Conservation (phyloP, 2,329 filamentous ascomycete species). For the Fusarium staphyleae region DNA sequence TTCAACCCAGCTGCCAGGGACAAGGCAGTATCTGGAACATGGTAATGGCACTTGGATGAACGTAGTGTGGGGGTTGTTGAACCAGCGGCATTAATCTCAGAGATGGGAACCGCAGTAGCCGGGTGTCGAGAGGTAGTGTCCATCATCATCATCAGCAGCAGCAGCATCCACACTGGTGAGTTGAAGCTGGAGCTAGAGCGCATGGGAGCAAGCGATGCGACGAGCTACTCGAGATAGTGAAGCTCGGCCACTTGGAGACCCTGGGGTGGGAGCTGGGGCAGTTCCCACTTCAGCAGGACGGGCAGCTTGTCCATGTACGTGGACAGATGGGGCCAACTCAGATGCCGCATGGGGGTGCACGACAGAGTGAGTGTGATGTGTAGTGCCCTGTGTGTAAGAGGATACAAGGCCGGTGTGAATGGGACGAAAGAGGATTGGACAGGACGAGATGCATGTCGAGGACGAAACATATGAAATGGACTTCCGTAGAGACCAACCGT, state of each 20-base stretch:
- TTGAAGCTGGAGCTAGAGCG: constrained; percentile 25
- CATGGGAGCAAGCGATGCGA: neutral
- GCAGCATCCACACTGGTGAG: constrained; percentile 41
- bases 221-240: constrained; percentile 5
- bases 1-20: constrained; percentile 26
- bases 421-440: neutral
- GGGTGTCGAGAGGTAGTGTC: constrained; percentile 24
- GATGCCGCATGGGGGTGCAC: constrained; percentile 24
- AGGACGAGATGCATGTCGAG: neutral
- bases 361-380: constrained; percentile 3
- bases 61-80: constrained; percentile 29
- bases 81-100: neutral
- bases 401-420: constrained; percentile 9
- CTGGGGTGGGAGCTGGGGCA: constrained; percentile 14
- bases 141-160: too few relatives aligned
- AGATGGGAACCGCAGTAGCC: constrained; percentile 18
- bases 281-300: constrained; percentile 22
- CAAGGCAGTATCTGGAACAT: constrained; percentile 19
- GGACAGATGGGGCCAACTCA: constrained; percentile 30
- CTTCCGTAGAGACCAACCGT: constrained; percentile 15
- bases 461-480: constrained; percentile 26
- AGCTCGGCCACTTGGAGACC: constrained; percentile 21
- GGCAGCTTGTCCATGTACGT: constrained; percentile 27
- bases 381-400: constrained; percentile 25
- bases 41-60: constrained; percentile 17